These are phyloP conservation scores for Eremochloa ophiuroides DNA, from an alignment of 176 grass and related monocot genomes.

Conservation along the genomic window DNA sequence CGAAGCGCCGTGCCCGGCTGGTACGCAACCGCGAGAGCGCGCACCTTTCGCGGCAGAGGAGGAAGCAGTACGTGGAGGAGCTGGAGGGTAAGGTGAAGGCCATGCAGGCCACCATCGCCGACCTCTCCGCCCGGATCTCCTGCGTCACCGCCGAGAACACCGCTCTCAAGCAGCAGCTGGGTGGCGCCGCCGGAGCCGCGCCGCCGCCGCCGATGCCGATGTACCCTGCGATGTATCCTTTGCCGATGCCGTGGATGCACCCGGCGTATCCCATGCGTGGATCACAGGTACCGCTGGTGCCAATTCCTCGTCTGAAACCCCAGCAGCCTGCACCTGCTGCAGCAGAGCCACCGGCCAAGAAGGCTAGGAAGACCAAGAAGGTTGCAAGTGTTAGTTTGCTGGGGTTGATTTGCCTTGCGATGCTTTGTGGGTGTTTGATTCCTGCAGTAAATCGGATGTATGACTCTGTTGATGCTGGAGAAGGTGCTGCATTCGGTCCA, in stretches of 20 bases:
- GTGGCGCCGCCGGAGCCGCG: neutral
- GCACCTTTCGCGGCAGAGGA: constrained; percentile 68
- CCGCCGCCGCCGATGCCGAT: constrained; percentile 3
- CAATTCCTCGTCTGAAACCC: constrained; percentile 52
- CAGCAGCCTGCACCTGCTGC: neutral
- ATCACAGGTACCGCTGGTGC: constrained; percentile 57
- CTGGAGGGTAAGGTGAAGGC: constrained; percentile 56
- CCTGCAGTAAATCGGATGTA: constrained; percentile 32
- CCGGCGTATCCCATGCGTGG: constrained; percentile 43
- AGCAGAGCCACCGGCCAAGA: constrained; percentile 50
- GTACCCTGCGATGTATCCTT: constrained; percentile 43
- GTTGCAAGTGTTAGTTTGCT: constrained; percentile 54
- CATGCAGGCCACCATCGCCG: constrained; percentile 72
- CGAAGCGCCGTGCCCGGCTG: constrained; percentile 48
- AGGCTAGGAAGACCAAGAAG: constrained; percentile 56
- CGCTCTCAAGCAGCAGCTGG: constrained; percentile 50
- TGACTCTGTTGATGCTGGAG: neutral
- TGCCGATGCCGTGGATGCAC: constrained; percentile 45
- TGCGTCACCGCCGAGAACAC: constrained; percentile 57
- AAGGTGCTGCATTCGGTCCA: neutral
- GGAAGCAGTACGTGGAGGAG: constrained; percentile 66
- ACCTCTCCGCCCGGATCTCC: constrained; percentile 57
- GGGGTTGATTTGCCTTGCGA: constrained; percentile 34
- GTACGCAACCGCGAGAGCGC: constrained; percentile 73
- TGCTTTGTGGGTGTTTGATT: constrained; percentile 39